Percentiles rank a stretch among this genome's conserved stretches.
Evolutionary conservation across 2,329 filamentous ascomycete genomes (phyloP).

Genomic region (Gliomastix tumulicola): DNA sequence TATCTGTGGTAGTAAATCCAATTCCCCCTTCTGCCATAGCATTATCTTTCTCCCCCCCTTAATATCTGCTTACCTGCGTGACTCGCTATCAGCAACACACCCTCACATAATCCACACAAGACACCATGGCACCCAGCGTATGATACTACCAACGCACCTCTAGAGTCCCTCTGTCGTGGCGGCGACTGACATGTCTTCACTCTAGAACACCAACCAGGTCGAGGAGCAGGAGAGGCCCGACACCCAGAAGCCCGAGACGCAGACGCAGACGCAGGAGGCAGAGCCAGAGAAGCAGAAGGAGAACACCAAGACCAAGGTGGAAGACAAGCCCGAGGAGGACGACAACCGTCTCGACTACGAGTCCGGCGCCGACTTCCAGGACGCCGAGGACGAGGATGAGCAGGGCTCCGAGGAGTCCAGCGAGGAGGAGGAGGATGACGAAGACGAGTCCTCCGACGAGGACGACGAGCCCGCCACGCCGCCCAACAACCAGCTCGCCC

Average conservation of each 20-base stretch:
- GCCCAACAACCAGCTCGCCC: background rate
- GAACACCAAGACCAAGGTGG: conserved; percentile 5
- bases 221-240: conserved; percentile 6
- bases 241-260: conserved; percentile 2
- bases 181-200: background rate
- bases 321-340: conserved; percentile 1
- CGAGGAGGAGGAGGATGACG: background rate
- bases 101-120: background rate
- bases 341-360: conserved; percentile 4
- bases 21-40: no score
- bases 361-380: conserved; percentile 6
- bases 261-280: conserved; percentile 1
- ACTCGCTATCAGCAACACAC: no score
- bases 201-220: background rate
- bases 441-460: conserved; percentile 1
- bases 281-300: conserved; percentile 3
- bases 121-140: no score
- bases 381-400: conserved; percentile 3
- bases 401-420: conserved; percentile 2
- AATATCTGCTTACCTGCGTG: no score
- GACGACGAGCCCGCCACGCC: conserved; percentile 5
- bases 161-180: background rate
- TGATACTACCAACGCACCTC: background rate
- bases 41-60: no score
- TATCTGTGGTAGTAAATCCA: background rate